These are phyloP conservation scores for Pseudogymnoascus sp. DNA, from an alignment of 2,329 filamentous ascomycete species.

Conservation along the genomic window DNA sequence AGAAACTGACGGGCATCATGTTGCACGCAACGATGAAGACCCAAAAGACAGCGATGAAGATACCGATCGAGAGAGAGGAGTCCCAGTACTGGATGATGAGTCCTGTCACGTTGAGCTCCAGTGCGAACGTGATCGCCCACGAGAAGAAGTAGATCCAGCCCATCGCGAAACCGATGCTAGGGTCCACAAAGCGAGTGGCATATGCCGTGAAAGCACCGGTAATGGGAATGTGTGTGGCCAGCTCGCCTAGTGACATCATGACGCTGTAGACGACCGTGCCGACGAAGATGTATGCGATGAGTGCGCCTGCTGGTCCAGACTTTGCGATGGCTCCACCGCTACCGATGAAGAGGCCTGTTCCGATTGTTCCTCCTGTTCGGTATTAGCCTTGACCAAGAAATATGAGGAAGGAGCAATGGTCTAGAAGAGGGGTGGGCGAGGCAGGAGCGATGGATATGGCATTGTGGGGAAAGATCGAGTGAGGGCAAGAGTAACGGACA, in stretches of 20 bases:
- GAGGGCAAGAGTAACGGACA: background rate
- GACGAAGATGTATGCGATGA: slow-evolving; percentile 62
- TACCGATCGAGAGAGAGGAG: slow-evolving; percentile 50
- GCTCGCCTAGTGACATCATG: slow-evolving; percentile 62
- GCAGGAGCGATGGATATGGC: background rate
- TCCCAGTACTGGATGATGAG: slow-evolving; percentile 73
- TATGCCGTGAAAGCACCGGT: slow-evolving; percentile 70
- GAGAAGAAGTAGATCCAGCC: slow-evolving; percentile 81
- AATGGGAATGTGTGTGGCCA: slow-evolving; percentile 71
- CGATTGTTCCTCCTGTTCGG: slow-evolving; percentile 50
- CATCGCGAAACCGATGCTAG: slow-evolving; percentile 65
- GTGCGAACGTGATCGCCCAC: slow-evolving; percentile 63
- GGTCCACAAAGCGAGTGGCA: slow-evolving; percentile 65
- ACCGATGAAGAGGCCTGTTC: slow-evolving; percentile 65
- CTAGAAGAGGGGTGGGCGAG: background rate
- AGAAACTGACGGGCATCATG: slow-evolving; percentile 62
- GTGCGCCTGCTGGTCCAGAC: slow-evolving; percentile 55
- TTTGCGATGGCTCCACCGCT: slow-evolving; percentile 53
- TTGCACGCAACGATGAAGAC: slow-evolving; percentile 60
- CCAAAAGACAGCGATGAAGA: slow-evolving; percentile 69
- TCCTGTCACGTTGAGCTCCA: slow-evolving; percentile 64
- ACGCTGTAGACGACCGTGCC: slow-evolving; percentile 66
- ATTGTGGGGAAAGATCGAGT: background rate
- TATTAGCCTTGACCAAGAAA: slow-evolving; percentile 10
- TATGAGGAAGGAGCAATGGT: background rate